Conservation (phyloP, 169 alveolate species). For the Plasmodium blacklocki region DNA sequence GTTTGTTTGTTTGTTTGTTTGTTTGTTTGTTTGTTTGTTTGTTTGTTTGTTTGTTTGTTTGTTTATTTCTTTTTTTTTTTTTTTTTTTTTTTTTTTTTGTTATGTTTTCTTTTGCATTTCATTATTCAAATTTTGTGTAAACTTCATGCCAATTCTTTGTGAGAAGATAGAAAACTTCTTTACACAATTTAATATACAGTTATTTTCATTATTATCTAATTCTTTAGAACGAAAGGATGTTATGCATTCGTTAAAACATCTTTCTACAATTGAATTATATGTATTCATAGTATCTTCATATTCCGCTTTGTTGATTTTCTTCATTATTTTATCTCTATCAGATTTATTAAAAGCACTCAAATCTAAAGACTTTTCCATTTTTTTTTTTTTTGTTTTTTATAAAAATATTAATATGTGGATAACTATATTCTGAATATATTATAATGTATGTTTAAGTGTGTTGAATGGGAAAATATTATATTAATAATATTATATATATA, state of each 20-base stretch:
- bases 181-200: slow-evolving; percentile 84
- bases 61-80: neutral
- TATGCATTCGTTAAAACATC: slow-evolving; percentile 85
- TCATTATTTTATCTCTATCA: slow-evolving; percentile 82
- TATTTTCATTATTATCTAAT: slow-evolving; percentile 81
- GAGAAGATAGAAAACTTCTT: slow-evolving; percentile 84
- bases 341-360: slow-evolving; percentile 71
- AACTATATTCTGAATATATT: no score
- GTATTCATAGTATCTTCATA: slow-evolving; percentile 86
- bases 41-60: no score
- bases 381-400: neutral
- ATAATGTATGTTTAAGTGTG: no score
- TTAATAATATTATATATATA: no score
- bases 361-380: slow-evolving; percentile 76
- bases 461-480: no score
- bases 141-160: slow-evolving; percentile 83
- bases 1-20: no score
- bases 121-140: slow-evolving; percentile 81
- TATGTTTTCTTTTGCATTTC: slow-evolving; percentile 71
- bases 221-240: slow-evolving; percentile 84
- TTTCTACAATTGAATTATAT: slow-evolving; percentile 85
- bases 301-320: slow-evolving; percentile 83
- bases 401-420: neutral
- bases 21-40: no score
- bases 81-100: neutral